These are phyloP conservation scores for Pseudogymnoascus sp. DNA, from an alignment of 2,329 filamentous ascomycete species.

Conservation along the genomic window DNA sequence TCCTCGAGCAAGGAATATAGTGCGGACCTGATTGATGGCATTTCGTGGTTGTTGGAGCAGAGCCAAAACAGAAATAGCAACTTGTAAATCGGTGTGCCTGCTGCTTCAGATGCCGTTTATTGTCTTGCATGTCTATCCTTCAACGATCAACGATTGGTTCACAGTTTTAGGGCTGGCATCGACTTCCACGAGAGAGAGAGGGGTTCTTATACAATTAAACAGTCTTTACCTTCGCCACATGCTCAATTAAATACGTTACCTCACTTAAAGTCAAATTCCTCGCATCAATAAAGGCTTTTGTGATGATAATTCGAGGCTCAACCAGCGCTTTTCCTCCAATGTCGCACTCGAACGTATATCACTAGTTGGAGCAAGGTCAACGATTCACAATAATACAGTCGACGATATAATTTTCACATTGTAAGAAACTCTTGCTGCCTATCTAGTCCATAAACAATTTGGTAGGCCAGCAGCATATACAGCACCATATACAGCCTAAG, in stretches of 20 bases:
- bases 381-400: not conserved
- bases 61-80: not conserved
- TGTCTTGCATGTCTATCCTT: not conserved
- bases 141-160: not conserved
- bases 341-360: not conserved
- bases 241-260: not conserved
- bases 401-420: not conserved
- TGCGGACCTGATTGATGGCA: constrained; percentile 19
- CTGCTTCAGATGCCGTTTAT: not conserved
- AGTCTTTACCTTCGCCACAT: not conserved
- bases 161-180: not conserved
- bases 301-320: not conserved
- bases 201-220: not conserved
- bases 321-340: not conserved
- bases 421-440: not conserved
- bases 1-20: constrained; percentile 21
- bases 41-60: constrained; percentile 18
- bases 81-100: not conserved
- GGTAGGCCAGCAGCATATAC: not conserved
- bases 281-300: not conserved
- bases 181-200: not conserved
- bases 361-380: not conserved
- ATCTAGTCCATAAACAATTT: not conserved
- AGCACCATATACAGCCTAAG: not conserved
- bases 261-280: not conserved